phyloP scores from a whole-genome alignment of 2,329 filamentous ascomycete genomes.

The Beauveria asiatica region DNA sequence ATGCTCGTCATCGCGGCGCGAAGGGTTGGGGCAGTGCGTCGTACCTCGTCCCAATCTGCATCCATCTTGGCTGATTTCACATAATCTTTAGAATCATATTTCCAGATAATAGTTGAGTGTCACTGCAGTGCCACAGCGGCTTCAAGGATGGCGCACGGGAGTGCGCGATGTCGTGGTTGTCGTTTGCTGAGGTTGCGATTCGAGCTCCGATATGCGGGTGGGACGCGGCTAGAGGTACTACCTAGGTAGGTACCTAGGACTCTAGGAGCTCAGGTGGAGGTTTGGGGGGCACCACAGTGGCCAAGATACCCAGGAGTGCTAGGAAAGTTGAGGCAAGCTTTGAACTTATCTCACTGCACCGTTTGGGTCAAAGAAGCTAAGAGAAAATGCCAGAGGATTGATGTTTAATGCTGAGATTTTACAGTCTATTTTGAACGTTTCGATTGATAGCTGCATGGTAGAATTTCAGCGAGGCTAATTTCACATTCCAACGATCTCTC shows the following conservation, averaged over 20 bases:
- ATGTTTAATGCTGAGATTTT: no score
- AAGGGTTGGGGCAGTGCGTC: conserved; percentile 18
- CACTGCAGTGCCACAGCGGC: not conserved
- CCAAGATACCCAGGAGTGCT: no score
- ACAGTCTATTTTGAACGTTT: no score
- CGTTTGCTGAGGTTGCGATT: not conserved
- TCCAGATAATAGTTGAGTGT: conserved; percentile 9
- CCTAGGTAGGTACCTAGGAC: no score
- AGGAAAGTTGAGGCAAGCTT: no score
- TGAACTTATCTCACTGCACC: no score
- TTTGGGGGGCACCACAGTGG: not conserved
- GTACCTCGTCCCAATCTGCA: conserved; percentile 60
- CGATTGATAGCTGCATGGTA: no score
- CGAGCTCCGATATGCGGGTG: not conserved
- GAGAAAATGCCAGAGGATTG: no score
- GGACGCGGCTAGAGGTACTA: conserved; percentile 3
- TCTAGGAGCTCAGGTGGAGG: not conserved
- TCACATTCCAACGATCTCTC: no score
- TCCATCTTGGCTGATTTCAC: conserved; percentile 45
- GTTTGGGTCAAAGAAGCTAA: no score
- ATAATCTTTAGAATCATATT: conserved; percentile 29
- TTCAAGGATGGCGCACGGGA: not conserved
- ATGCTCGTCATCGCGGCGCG: conserved; percentile 13
- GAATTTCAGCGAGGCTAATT: no score
- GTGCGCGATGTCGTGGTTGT: conserved; percentile 1